A percentile compares a stretch with the other conserved stretches of the same genome.
Evolutionary conservation across 1,284 basidiomycete genomes (phyloP).

Genomic region (Gymnopus androsaceus): DNA sequence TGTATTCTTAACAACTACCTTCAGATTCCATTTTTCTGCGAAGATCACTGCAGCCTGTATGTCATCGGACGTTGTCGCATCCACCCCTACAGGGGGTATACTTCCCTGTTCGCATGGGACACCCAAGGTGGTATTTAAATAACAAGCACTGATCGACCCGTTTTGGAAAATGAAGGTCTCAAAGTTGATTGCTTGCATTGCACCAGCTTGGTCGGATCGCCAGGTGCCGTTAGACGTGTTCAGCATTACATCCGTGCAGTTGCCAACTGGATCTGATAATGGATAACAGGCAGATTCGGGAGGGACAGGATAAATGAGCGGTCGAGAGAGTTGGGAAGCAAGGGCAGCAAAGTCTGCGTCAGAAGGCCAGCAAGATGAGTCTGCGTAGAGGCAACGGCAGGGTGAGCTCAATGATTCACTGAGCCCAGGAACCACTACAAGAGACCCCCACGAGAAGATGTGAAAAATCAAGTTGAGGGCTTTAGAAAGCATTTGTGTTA

Average conservation of each 20-base stretch:
- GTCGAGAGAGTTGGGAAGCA: conserved; percentile 37
- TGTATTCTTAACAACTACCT: conserved; percentile 49
- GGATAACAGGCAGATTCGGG: conserved; percentile 41
- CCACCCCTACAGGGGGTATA: conserved; percentile 42
- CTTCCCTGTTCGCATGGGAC: conserved; percentile 44
- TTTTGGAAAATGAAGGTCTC: conserved; percentile 42
- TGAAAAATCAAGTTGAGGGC: no score
- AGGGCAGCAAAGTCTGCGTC: conserved; percentile 35
- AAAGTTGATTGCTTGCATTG: conserved; percentile 40
- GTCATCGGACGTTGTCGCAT: no score
- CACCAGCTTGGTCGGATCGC: conserved; percentile 41
- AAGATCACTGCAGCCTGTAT: conserved; percentile 44
- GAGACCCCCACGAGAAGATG: no score
- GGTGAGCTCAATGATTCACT: neutral
- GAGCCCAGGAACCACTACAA: no score
- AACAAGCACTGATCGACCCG: conserved; percentile 43
- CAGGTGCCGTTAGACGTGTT: conserved; percentile 37
- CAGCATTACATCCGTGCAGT: conserved; percentile 34
- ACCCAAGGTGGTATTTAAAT: conserved; percentile 39
- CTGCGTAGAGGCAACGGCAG: conserved; percentile 29
- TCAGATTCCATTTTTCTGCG: conserved; percentile 39
- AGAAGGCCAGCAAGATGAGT: conserved; percentile 43
- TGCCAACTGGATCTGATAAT: conserved; percentile 29
- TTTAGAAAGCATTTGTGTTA: no score
- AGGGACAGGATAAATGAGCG: conserved; percentile 37